Evolutionary conservation across 2,329 filamentous ascomycete species (phyloP).

Genomic region (Alternaria gansuensis): DNA sequence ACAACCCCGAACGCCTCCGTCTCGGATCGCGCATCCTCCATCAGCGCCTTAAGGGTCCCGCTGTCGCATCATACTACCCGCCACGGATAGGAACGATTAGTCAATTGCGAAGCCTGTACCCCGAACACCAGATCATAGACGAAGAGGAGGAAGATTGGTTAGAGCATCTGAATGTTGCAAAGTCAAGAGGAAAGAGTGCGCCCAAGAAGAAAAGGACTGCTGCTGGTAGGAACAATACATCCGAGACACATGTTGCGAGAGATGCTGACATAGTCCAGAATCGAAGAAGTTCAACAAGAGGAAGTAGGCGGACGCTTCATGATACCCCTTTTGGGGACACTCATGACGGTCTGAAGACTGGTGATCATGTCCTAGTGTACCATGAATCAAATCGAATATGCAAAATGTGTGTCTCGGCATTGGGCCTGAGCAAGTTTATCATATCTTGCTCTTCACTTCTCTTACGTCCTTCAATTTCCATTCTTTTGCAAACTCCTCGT

Average conservation of each 20-base stretch:
- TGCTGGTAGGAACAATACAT: slow-evolving; percentile 52
- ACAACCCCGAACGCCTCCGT: slow-evolving; percentile 83
- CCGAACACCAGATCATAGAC: slow-evolving; percentile 74
- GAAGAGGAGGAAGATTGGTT: slow-evolving; percentile 81
- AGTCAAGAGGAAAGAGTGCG: slow-evolving; percentile 78
- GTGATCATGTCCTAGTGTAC: not conserved
- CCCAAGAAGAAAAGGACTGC: slow-evolving; percentile 86
- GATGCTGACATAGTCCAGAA: slow-evolving; percentile 41
- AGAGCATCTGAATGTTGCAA: slow-evolving; percentile 67
- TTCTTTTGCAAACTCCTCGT: slow-evolving; percentile 54
- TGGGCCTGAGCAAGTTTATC: slow-evolving; percentile 2
- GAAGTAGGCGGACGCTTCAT: slow-evolving; percentile 39
- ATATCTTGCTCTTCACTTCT: slow-evolving; percentile 33
- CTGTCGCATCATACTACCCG: slow-evolving; percentile 88
- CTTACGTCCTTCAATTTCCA: slow-evolving; percentile 28
- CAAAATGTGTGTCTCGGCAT: slow-evolving; percentile 9
- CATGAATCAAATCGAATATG: slow-evolving; percentile 21
- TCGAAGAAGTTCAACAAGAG: slow-evolving; percentile 60
- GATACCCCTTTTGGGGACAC: not conserved
- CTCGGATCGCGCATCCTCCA: slow-evolving; percentile 92
- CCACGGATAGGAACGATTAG: slow-evolving; percentile 74
- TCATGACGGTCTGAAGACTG: not conserved
- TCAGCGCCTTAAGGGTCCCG: slow-evolving; percentile 84
- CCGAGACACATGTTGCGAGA: not conserved
- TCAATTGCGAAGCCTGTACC: slow-evolving; percentile 76